Conservation (phyloP, 495 filamentous ascomycete species). For the Physcia stellaris region DNA sequence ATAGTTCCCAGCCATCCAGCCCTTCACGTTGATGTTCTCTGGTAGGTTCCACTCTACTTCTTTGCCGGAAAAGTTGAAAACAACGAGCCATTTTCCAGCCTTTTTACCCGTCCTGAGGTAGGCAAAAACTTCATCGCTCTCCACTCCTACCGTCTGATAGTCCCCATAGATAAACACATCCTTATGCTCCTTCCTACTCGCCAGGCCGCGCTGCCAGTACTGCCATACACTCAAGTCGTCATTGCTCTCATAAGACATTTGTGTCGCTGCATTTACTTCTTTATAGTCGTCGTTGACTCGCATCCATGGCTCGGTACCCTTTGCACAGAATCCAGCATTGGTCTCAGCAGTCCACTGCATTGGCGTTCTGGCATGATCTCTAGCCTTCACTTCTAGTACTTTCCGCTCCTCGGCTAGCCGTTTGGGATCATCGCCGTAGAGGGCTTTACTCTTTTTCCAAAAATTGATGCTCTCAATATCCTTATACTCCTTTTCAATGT, state of each 20-base stretch:
- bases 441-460: slow-evolving; percentile 25
- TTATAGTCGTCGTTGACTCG: slow-evolving; percentile 38
- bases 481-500: slow-evolving; percentile 30
- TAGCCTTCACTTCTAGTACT: slow-evolving; percentile 31
- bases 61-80: slow-evolving; percentile 28
- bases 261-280: slow-evolving; percentile 35
- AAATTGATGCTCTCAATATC: slow-evolving; percentile 36
- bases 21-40: slow-evolving; percentile 17
- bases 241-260: slow-evolving; percentile 16
- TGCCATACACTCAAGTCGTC: slow-evolving; percentile 22
- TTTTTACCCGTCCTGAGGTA: slow-evolving; percentile 20
- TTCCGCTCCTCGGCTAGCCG: slow-evolving; percentile 23
- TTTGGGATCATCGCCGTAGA: slow-evolving; percentile 19
- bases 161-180: slow-evolving; percentile 31
- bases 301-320: slow-evolving; percentile 40
- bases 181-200: slow-evolving; percentile 24
- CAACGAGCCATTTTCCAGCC: slow-evolving; percentile 22
- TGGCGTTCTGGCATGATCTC: slow-evolving; percentile 48
- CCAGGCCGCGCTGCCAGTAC: slow-evolving; percentile 30
- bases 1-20: slow-evolving; percentile 30
- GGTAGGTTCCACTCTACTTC: slow-evolving; percentile 25
- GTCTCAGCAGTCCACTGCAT: slow-evolving; percentile 44
- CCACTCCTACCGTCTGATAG: slow-evolving; percentile 5
- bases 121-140: slow-evolving; percentile 24
- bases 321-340: slow-evolving; percentile 40